Evolutionary conservation across 2,329 filamentous ascomycete species (phyloP).

Genomic region (Fusarium sp.): DNA sequence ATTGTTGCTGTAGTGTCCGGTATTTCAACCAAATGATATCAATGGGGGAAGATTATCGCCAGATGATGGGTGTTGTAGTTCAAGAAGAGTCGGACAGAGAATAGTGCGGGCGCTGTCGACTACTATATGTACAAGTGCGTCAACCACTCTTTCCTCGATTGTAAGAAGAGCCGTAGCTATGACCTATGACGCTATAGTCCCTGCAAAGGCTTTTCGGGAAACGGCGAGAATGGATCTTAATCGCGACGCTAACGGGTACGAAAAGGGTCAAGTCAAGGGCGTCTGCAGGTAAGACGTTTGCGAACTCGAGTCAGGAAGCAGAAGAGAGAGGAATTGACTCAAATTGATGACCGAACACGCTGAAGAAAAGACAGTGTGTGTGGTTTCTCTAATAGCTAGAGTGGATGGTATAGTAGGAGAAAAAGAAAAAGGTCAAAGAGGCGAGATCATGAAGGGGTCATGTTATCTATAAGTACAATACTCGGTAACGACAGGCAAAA

Average conservation of each 20-base stretch:
- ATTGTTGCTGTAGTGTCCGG: conserved; percentile 45
- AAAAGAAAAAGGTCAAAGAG: neutral
- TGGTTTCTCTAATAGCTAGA: neutral
- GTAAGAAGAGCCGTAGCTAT: conserved; percentile 35
- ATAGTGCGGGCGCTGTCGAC: conserved; percentile 11
- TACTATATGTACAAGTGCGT: conserved; percentile 14
- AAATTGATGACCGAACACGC: neutral
- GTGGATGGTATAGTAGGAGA: neutral
- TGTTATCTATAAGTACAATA: conserved; percentile 33
- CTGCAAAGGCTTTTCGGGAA: conserved; percentile 18
- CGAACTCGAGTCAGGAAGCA: conserved; percentile 8
- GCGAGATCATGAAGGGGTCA: conserved; percentile 28
- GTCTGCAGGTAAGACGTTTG: conserved; percentile 13
- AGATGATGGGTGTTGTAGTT: neutral
- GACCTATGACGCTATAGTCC: conserved; percentile 47
- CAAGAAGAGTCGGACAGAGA: neutral
- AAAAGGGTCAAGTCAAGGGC: conserved; percentile 24
- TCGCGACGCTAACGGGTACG: conserved; percentile 36
- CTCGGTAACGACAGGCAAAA: conserved; percentile 11
- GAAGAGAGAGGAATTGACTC: conserved; percentile 13
- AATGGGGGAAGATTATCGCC: neutral
- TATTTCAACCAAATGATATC: neutral
- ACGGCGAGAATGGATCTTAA: conserved; percentile 7
- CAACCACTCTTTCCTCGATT: conserved; percentile 8
- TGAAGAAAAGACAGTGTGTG: conserved; percentile 7